These are phyloP conservation scores for Moesziomyces antarcticus DNA, from an alignment of 1,284 basidiomycete species.

Conservation along the genomic window DNA sequence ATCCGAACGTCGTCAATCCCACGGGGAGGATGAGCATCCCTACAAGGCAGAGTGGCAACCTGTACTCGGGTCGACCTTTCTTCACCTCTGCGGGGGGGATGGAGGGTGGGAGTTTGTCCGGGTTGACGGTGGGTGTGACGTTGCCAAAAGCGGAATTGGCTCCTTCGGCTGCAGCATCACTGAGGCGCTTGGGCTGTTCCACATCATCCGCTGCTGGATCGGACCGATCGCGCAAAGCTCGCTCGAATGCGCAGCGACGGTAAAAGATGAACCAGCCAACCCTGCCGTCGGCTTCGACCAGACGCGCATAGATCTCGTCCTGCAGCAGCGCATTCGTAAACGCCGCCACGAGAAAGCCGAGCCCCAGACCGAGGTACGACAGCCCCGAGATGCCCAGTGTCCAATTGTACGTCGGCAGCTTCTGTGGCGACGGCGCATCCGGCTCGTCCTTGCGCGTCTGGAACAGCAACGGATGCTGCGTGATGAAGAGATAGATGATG, in stretches of 20 bases:
- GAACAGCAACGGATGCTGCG: conserved; percentile 69
- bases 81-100: conserved; percentile 6
- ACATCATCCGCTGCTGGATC: conserved; percentile 4
- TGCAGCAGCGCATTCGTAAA: conserved; percentile 68
- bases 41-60: conserved; percentile 69
- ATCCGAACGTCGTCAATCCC: conserved; percentile 69
- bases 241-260: conserved; percentile 13
- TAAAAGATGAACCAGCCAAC: conserved; percentile 45
- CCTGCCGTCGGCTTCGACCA: conserved; percentile 47
- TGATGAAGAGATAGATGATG: conserved; percentile 69
- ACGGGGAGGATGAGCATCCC: conserved; percentile 70
- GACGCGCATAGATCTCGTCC: conserved; percentile 69
- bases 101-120: background rate
- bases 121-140: conserved; percentile 15
- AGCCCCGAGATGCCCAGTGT: conserved; percentile 66
- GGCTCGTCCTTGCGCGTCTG: conserved; percentile 44
- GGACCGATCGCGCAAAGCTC: background rate
- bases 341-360: conserved; percentile 69
- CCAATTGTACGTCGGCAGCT: conserved; percentile 70
- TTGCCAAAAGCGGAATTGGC: conserved; percentile 16
- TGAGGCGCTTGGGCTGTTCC: background rate
- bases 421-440: conserved; percentile 52
- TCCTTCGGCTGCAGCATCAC: conserved; percentile 3
- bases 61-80: conserved; percentile 56
- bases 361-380: conserved; percentile 69